These are phyloP conservation scores for Uncinocarpus reesii DNA, from an alignment of 2,329 filamentous ascomycete species.

Conservation along the genomic window DNA sequence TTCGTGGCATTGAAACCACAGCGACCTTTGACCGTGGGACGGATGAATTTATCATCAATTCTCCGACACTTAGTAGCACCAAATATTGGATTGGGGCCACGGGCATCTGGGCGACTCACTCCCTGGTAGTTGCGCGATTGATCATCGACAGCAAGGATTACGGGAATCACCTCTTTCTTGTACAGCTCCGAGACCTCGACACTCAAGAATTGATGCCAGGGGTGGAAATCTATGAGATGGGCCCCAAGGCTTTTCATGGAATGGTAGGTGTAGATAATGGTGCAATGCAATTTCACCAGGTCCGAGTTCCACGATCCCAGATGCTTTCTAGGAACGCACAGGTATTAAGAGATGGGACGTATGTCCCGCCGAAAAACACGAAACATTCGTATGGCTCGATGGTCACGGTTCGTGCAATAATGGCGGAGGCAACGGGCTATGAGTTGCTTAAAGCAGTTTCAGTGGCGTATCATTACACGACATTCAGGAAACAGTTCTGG, in stretches of 20 bases:
- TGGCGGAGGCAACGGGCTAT: conserved; percentile 23
- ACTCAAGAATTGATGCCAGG: conserved; percentile 21
- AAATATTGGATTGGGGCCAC: conserved; percentile 28
- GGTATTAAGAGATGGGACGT: conserved; percentile 25
- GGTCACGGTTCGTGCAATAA: conserved; percentile 25
- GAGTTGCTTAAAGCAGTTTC: conserved; percentile 27
- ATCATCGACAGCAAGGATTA: conserved; percentile 22
- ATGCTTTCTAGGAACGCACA: conserved; percentile 25
- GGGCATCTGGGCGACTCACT: conserved; percentile 24
- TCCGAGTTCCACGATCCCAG: conserved; percentile 27
- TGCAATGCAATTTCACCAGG: conserved; percentile 26
- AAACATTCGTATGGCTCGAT: conserved; percentile 30
- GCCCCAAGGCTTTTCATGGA: conserved; percentile 21
- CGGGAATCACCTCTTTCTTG: conserved; percentile 25
- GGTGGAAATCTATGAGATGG: conserved; percentile 25
- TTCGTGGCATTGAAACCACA: conserved; percentile 26
- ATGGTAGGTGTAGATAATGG: conserved; percentile 24
- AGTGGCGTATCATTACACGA: conserved; percentile 27
- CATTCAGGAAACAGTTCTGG: conserved; percentile 18
- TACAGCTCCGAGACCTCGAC: conserved; percentile 24
- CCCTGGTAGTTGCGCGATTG: conserved; percentile 25
- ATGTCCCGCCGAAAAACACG: conserved; percentile 22
- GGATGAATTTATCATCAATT: conserved; percentile 26
- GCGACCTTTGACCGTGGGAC: conserved; percentile 23
- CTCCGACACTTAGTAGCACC: conserved; percentile 22